A percentile compares a stretch with the other conserved stretches of the same genome.
phyloP scores from a whole-genome alignment of 1,139 yeast species.

The Hyphopichia burtonii region DNA sequence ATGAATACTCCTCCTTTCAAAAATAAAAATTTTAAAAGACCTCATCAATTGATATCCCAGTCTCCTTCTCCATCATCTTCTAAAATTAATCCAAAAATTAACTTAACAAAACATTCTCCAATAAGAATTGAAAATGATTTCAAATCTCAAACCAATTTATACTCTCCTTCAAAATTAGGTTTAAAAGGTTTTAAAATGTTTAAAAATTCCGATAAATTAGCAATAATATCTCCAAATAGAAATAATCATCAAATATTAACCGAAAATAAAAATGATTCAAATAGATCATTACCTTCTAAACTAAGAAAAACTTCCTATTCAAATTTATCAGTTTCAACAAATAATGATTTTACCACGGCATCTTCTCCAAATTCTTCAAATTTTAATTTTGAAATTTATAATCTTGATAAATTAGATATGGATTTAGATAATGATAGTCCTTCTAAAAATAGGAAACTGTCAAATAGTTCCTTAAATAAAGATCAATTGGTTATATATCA shows the following conservation, averaged over 20 bases:
- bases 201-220: slow-evolving; percentile 31
- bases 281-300: slow-evolving; percentile 6
- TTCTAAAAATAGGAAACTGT: slow-evolving; percentile 31
- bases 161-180: slow-evolving; percentile 34
- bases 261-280: neutral
- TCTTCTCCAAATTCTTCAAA: slow-evolving; percentile 8
- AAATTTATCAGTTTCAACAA: neutral
- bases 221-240: slow-evolving; percentile 34
- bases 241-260: neutral
- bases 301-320: slow-evolving; percentile 14
- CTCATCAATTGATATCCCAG: slow-evolving; percentile 47
- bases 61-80: slow-evolving; percentile 42
- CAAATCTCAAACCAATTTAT: slow-evolving; percentile 13
- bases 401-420: slow-evolving; percentile 25
- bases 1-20: slow-evolving; percentile 16
- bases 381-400: slow-evolving; percentile 27
- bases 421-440: slow-evolving; percentile 32
- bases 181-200: slow-evolving; percentile 34
- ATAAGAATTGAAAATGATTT: slow-evolving; percentile 1
- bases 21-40: slow-evolving; percentile 44
- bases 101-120: neutral
- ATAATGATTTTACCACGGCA: slow-evolving; percentile 1
- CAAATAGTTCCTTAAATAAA: slow-evolving; percentile 16
- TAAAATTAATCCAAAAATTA: slow-evolving; percentile 6
- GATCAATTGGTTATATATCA: slow-evolving; percentile 17